Evolutionary conservation across 192 early-diverging fungal genomes (phyloP).

Genomic region (Entomortierella parvispora): DNA sequence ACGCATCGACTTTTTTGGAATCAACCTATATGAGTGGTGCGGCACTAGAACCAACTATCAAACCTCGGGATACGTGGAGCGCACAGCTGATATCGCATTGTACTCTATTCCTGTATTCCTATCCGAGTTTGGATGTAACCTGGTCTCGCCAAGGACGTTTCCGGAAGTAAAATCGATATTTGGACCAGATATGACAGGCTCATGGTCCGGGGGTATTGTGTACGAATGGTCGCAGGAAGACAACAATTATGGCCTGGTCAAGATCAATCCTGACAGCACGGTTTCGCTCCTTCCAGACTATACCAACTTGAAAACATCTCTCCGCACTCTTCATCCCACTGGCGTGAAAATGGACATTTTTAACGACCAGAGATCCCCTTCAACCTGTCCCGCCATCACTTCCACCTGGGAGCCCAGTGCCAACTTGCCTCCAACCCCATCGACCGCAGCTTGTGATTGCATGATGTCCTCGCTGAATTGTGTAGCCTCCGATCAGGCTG

Average conservation of each 20-base stretch:
- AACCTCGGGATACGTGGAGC: slow-evolving; percentile 73
- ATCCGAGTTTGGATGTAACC: slow-evolving; percentile 84
- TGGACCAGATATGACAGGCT: slow-evolving; percentile 70
- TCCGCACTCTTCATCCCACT: slow-evolving; percentile 63
- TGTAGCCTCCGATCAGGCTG: slow-evolving; percentile 49
- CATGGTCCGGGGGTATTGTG: slow-evolving; percentile 77
- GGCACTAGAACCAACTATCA: slow-evolving; percentile 66
- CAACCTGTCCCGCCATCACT: slow-evolving; percentile 56
- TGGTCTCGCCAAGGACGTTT: slow-evolving; percentile 72
- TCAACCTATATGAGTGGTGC: slow-evolving; percentile 86
- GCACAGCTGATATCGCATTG: slow-evolving; percentile 66
- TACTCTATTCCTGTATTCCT: slow-evolving; percentile 76
- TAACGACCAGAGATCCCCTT: slow-evolving; percentile 49
- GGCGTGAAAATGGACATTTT: slow-evolving; percentile 68
- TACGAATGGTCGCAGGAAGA: slow-evolving; percentile 82
- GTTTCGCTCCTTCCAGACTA: slow-evolving; percentile 64
- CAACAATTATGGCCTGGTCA: slow-evolving; percentile 80
- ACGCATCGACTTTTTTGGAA: slow-evolving; percentile 76
- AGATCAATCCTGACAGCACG: slow-evolving; percentile 56
- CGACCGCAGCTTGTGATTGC: slow-evolving; percentile 69
- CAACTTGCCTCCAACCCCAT: slow-evolving; percentile 71
- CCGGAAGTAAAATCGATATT: slow-evolving; percentile 74
- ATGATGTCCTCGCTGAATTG: slow-evolving; percentile 70
- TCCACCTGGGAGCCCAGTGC: slow-evolving; percentile 65
- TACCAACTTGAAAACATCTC: slow-evolving; percentile 65